These are phyloP conservation scores for Pestalotiopsis fici DNA, from an alignment of 2,329 filamentous ascomycete genomes.

Conservation along the genomic window DNA sequence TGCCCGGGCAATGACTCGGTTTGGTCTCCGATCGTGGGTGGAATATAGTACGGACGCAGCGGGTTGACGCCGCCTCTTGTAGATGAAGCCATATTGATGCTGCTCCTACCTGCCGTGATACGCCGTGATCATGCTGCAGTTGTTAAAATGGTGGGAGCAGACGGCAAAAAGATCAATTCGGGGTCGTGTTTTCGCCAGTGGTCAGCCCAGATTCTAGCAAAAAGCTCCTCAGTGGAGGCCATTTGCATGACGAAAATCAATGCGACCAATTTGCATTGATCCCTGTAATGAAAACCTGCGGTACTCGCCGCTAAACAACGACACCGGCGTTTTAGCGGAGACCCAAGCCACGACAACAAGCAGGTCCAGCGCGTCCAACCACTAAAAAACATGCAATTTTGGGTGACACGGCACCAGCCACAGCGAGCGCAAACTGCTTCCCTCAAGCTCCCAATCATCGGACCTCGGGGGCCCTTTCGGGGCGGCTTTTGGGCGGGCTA, in stretches of 20 bases:
- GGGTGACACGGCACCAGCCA: slow-evolving; percentile 1
- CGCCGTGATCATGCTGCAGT: slow-evolving; percentile 11
- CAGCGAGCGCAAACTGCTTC: not conserved
- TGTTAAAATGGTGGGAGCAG: not conserved
- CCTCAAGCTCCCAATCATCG: not conserved
- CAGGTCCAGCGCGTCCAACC: not conserved
- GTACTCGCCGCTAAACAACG: not conserved
- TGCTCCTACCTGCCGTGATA: not conserved
- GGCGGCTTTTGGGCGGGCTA: not conserved
- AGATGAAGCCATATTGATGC: slow-evolving; percentile 41
- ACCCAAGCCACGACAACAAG: not conserved
- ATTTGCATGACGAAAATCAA: slow-evolving; percentile 12
- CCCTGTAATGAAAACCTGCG: not conserved
- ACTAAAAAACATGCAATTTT: not conserved
- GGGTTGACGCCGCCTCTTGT: slow-evolving; percentile 55
- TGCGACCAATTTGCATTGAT: slow-evolving; percentile 1
- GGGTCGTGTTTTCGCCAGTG: not conserved
- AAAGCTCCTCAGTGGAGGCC: not conserved
- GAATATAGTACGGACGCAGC: slow-evolving; percentile 61
- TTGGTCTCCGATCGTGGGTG: slow-evolving; percentile 65
- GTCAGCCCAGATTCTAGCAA: not conserved
- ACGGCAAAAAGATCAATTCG: not conserved
- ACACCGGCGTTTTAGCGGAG: not conserved
- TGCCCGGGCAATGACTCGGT: slow-evolving; percentile 34
- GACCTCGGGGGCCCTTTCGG: slow-evolving; percentile 3